Evolutionary conservation across 768 basidiomycete species (phyloP).

Genomic region (Crassisporium funariophilum): DNA sequence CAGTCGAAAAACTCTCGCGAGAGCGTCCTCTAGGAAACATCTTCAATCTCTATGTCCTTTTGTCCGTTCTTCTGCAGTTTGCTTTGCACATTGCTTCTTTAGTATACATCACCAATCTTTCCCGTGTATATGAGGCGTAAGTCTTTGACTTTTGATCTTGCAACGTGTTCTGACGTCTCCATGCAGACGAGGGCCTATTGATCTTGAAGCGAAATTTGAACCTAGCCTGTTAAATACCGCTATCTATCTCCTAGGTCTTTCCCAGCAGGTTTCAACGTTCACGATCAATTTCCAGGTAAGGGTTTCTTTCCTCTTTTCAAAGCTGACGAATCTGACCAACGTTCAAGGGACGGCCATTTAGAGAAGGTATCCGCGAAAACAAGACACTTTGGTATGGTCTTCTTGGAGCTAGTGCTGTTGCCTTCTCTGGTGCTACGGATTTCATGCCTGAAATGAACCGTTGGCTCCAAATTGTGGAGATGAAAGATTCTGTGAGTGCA

Average conservation of each 20-base stretch:
- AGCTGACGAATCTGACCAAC: background rate
- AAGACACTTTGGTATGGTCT: slow-evolving; percentile 91
- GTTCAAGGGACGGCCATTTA: slow-evolving; percentile 88
- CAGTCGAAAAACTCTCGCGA: slow-evolving; percentile 92
- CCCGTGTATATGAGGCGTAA: slow-evolving; percentile 76
- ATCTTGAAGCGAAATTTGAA: slow-evolving; percentile 96
- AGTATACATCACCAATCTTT: slow-evolving; percentile 90
- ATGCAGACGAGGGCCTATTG: slow-evolving; percentile 69
- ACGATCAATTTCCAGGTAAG: slow-evolving; percentile 94
- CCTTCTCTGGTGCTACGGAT: slow-evolving; percentile 92
- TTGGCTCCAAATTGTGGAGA: slow-evolving; percentile 96
- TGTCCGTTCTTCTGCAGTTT: slow-evolving; percentile 92
- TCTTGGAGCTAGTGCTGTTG: slow-evolving; percentile 85
- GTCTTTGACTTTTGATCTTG: slow-evolving; percentile 27
- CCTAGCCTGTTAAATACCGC: slow-evolving; percentile 94
- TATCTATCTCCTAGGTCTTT: slow-evolving; percentile 92
- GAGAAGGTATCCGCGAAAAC: slow-evolving; percentile 97
- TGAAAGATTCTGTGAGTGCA: slow-evolving; percentile 68
- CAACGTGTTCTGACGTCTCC: slow-evolving; percentile 7
- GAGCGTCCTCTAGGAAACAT: slow-evolving; percentile 95
- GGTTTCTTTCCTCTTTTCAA: background rate
- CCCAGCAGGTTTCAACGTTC: slow-evolving; percentile 98
- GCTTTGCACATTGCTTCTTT: slow-evolving; percentile 88
- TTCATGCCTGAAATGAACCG: slow-evolving; percentile 93
- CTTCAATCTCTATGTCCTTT: slow-evolving; percentile 93